Conservation (phyloP, 306 rosid genomes). For the Sicyos edulis region DNA sequence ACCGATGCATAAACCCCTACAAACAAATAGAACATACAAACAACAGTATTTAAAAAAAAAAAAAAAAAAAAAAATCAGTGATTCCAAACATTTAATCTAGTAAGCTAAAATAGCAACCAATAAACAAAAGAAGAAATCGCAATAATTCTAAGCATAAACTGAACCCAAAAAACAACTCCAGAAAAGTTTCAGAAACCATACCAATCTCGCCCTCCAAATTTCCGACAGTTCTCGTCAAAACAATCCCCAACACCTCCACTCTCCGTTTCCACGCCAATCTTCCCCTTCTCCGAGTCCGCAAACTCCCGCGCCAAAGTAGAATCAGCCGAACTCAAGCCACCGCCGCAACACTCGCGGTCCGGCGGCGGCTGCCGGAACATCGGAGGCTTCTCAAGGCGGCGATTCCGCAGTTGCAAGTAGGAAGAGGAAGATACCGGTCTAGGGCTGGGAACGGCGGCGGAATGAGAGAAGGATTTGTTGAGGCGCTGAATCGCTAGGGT, state of each 20-base stretch:
- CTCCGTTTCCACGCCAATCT: conserved; percentile 10
- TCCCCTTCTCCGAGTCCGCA: conserved; percentile 19
- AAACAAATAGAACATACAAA: background rate
- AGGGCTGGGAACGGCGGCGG: background rate
- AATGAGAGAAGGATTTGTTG: conserved; percentile 27
- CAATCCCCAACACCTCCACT: conserved; percentile 45
- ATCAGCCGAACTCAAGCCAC: conserved; percentile 16
- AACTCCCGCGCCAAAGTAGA: conserved; percentile 27
- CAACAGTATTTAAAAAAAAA: background rate
- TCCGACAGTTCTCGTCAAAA: conserved; percentile 50
- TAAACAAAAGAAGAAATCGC: background rate
- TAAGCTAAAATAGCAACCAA: background rate
- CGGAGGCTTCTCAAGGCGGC: conserved; percentile 63
- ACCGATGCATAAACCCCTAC: background rate
- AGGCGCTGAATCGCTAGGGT: conserved; percentile 52
- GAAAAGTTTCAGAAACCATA: conserved; percentile 20
- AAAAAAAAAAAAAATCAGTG: too few relatives aligned
- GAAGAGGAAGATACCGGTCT: conserved; percentile 24
- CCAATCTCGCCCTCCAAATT: conserved; percentile 33
- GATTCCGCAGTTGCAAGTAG: conserved; percentile 75
- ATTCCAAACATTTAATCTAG: background rate
- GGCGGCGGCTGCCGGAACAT: conserved; percentile 14
- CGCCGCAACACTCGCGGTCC: conserved; percentile 26
- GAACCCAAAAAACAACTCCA: background rate
- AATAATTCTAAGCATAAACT: background rate